Percentiles rank a stretch among this genome's conserved stretches.
phyloP scores from a whole-genome alignment of 495 filamentous ascomycete species.

The Aspergillus saccharolyticus region DNA sequence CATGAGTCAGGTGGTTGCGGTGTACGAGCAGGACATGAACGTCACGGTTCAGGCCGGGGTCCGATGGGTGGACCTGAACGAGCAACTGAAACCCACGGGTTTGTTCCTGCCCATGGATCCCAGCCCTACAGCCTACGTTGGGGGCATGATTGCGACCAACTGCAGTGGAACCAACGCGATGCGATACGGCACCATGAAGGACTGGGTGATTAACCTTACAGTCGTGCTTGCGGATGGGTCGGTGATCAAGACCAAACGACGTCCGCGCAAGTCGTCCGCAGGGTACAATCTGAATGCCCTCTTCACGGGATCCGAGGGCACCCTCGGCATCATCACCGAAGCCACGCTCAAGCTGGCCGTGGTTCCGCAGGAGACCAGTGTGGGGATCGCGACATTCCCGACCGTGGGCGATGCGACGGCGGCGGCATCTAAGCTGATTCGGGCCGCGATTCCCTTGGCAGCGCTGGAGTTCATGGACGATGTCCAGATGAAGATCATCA shows the following conservation, averaged over 20 bases:
- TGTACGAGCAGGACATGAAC: conserved; percentile 61
- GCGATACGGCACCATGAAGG: conserved; percentile 84
- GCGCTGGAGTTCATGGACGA: conserved; percentile 82
- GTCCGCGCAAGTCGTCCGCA: conserved; percentile 59
- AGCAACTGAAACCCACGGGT: conserved; percentile 58
- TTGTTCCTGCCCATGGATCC: conserved; percentile 84
- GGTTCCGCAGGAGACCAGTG: conserved; percentile 62
- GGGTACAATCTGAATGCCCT: conserved; percentile 77
- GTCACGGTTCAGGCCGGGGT: conserved; percentile 14
- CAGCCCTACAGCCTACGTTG: conserved; percentile 60
- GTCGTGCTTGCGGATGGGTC: conserved; percentile 84
- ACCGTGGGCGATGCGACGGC: conserved; percentile 67
- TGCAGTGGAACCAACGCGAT: conserved; percentile 81
- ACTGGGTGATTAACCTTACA: conserved; percentile 80
- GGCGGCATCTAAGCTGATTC: conserved; percentile 68
- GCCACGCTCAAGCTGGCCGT: conserved; percentile 71
- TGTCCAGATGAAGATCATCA: conserved; percentile 82
- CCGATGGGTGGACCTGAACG: conserved; percentile 62
- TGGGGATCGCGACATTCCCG: conserved; percentile 73
- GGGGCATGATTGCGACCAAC: conserved; percentile 83
- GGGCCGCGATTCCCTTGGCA: conserved; percentile 71
- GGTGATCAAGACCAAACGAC: conserved; percentile 64
- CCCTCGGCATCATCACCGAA: conserved; percentile 76
- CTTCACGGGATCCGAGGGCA: conserved; percentile 81
- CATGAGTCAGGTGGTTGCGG: conserved; percentile 69